Percentiles rank a stretch among this genome's conserved stretches.
Evolutionary conservation across 257 asterid species (phyloP).

Genomic region (Cynanchum wilfordii): DNA sequence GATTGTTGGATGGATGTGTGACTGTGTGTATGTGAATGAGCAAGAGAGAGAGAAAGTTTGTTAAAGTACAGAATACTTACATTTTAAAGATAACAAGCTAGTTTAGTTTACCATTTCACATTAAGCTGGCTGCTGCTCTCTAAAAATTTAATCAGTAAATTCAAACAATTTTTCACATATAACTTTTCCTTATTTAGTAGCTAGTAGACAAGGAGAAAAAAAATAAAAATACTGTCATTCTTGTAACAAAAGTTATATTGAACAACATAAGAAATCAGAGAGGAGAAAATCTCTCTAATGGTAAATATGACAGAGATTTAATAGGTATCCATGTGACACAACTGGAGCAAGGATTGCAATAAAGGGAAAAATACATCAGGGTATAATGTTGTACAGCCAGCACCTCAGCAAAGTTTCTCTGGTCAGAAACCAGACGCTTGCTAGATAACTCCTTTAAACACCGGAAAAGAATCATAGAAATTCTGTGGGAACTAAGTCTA

Average conservation of each 20-base stretch:
- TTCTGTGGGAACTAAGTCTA: slow-evolving; percentile 81
- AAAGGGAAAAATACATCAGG: background rate
- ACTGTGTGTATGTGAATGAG: background rate
- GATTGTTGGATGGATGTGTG: background rate
- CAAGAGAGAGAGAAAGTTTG: background rate
- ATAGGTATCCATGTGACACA: background rate
- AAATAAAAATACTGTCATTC: background rate
- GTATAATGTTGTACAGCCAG: background rate
- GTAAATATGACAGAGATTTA: background rate
- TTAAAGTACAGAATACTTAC: background rate
- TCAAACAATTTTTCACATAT: background rate
- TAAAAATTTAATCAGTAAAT: slow-evolving; percentile 1
- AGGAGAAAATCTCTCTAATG: background rate
- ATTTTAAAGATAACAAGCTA: background rate
- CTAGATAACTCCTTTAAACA: slow-evolving; percentile 89
- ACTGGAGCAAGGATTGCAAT: background rate
- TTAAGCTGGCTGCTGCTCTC: background rate
- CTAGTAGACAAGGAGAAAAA: background rate
- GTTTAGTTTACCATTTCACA: background rate
- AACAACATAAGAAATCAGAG: background rate
- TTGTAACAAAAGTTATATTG: background rate
- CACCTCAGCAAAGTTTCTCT: slow-evolving; percentile 88
- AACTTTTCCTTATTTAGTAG: background rate
- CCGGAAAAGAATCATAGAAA: slow-evolving; percentile 85
- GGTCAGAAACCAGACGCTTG: slow-evolving; percentile 83